Evolutionary conservation across 495 filamentous ascomycete species (phyloP).

Genomic region (Rusavskia elegans): DNA sequence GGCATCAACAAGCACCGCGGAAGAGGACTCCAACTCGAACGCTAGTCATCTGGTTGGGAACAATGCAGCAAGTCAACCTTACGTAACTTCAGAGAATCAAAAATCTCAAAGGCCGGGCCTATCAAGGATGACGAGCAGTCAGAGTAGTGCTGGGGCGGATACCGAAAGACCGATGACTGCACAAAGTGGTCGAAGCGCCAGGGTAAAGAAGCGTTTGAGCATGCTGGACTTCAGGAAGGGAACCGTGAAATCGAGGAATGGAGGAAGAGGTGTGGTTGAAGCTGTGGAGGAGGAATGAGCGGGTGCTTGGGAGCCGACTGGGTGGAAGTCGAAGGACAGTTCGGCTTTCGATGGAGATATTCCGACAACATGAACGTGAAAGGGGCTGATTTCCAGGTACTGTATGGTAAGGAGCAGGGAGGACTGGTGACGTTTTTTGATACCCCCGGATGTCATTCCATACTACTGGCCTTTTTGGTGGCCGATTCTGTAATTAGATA

Average conservation of each 20-base stretch:
- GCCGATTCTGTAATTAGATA: no score
- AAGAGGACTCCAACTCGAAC: neutral
- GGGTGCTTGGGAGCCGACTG: neutral
- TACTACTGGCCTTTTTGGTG: no score
- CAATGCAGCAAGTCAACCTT: neutral
- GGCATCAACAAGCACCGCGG: slow-evolving; percentile 3
- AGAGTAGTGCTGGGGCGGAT: neutral
- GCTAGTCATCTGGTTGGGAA: neutral
- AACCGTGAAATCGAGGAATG: slow-evolving; percentile 4
- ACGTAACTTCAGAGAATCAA: neutral
- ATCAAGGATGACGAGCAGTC: neutral
- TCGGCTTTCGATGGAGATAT: neutral
- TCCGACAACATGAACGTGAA: neutral
- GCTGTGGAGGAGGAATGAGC: neutral
- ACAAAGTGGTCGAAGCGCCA: slow-evolving; percentile 28
- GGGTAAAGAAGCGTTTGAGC: slow-evolving; percentile 56
- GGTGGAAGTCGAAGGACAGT: neutral
- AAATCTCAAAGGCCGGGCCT: neutral
- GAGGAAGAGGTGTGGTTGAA: neutral
- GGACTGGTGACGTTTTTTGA: neutral
- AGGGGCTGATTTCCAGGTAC: neutral
- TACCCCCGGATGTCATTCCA: neutral
- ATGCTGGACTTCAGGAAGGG: slow-evolving; percentile 52
- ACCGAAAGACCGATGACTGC: slow-evolving; percentile 17
- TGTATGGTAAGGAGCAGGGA: neutral